These are phyloP conservation scores for Acer yangbiense DNA, from an alignment of 345 rosid genomes.

Conservation along the genomic window DNA sequence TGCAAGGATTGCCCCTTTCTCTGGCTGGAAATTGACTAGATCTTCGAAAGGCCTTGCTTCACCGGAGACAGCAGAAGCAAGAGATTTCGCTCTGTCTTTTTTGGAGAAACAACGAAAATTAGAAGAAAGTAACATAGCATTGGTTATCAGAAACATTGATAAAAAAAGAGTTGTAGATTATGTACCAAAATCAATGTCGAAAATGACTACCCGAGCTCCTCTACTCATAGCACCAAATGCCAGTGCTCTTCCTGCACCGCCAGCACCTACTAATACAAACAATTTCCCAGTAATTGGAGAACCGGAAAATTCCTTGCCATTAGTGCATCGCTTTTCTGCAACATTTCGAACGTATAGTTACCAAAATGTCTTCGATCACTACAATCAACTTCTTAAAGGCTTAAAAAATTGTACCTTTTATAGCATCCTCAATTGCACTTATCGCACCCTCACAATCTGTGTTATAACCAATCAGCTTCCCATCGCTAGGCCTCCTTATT, in stretches of 20 bases:
- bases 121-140: neutral
- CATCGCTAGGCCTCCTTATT: constrained; percentile 46
- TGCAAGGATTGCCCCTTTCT: constrained; percentile 60
- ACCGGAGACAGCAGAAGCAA: constrained; percentile 53
- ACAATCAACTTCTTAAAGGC: neutral
- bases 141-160: neutral
- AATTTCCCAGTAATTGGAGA: constrained; percentile 46
- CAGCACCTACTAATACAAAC: constrained; percentile 64
- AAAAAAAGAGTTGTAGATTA: neutral
- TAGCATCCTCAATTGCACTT: constrained; percentile 58
- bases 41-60: constrained; percentile 45
- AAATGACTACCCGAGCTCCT: constrained; percentile 54
- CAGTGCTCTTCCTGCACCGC: constrained; percentile 70
- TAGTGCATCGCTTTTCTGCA: constrained; percentile 28
- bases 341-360: constrained; percentile 1
- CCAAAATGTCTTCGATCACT: neutral
- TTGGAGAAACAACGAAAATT: constrained; percentile 8
- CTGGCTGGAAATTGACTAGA: constrained; percentile 42
- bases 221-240: constrained; percentile 62
- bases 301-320: constrained; percentile 16
- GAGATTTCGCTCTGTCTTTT: constrained; percentile 56
- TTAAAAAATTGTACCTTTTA: constrained; percentile 38
- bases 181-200: constrained; percentile 58
- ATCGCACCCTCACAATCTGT: constrained; percentile 59
- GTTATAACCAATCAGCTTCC: constrained; percentile 54